Evolutionary conservation across 768 basidiomycete genomes (phyloP), one percentile per base, ranked within the genome.

Genomic region (Russula griseocarnosa): DNA sequence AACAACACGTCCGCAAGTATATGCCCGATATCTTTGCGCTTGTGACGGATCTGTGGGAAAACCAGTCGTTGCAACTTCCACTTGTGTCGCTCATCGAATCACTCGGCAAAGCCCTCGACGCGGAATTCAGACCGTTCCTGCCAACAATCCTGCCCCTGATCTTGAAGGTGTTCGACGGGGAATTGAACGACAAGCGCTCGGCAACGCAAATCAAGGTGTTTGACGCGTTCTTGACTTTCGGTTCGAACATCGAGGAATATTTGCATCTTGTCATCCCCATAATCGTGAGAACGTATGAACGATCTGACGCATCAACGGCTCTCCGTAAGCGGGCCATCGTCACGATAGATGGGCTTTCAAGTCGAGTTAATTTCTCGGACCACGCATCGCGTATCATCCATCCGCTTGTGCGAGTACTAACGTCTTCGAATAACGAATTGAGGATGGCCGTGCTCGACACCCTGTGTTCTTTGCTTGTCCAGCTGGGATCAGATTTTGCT

Each of bases 371-470:
- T 76, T 98, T 99, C 72, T 94, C 93, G 4, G 97, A 98, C 71
- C 96, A 98, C 67, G 94, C 97, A 24, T 96, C 94, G 11, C 86
- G 96, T 26, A 97, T 98, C 70, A 92, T 99, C 8, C 97, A 98
- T 70, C 95, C 97, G 5, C 81, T 99, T 28, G 88, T 93, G 46
- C 83, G 97, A 42, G 90, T 98, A 2, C 78, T 99, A 61, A 86
- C 86, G 47, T 79, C 79, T 40, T 79, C 82, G 1, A 87, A 81
- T 68, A 88, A 88, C 63, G 95, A 98, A 62, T 77, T 98, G 53
- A 82, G 92, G 24, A 83, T 83, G 74, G 85, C 90, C 1, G 91
- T 95, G 9, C 88, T 98, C 86, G 94, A 98, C 65, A 92, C 94
- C 0, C 77, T 99, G 2, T 97, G 93, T 73, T 90, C 94, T 0